Base-by-base conservation (phyloP, 148 eudicot genomes). In the Pouteria glomerata region DNA sequence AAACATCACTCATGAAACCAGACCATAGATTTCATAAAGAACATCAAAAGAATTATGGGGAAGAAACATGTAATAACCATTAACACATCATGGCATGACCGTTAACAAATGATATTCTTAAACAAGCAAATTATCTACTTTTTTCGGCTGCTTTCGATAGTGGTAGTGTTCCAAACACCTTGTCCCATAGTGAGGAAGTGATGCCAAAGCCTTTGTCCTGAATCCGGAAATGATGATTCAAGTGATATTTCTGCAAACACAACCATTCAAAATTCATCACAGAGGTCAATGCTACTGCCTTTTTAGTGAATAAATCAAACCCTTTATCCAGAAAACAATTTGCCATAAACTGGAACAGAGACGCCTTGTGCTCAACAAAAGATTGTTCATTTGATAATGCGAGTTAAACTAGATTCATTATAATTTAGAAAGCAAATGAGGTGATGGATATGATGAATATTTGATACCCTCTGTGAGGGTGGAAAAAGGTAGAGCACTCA, bases 121-220 rank as follows among this genome's bases (percentile, higher is more conserved):
- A 39, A 5, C 37, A 57, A 10, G 3, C 15, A 27, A 27, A 18
- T 82, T 55, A 85, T 80, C 74, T 81, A 62, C 69, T 85, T 77
- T 81, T 79, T 50, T 81, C 66, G 34, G 80, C 75, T 2, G 74
- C 59, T 74, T 85, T 83, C 52, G 88, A 60, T 58, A 77, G 82
- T 23, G 98, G 96, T 57, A 85, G 78, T 30, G 98, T 90, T 68
- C 93, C 88, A 24, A 89, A 92, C 18, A 85, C 87, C 74, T 44
- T 83, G 59, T 92, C 97, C 98, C 98, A 92, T 11, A 92, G 63
- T 6, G 89, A 73, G 19, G 96, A 92, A 26, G 98, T 92, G 64
- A 92, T 92, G 18, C 96, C 96, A 60, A 85, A 90, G 4, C 98
- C 98, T 79, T 79, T 88, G 56, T 81, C 73, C 62, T 85, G 91